Base-by-base conservation (phyloP, 768 basidiomycete species). In the Suillus weaverae region DNA sequence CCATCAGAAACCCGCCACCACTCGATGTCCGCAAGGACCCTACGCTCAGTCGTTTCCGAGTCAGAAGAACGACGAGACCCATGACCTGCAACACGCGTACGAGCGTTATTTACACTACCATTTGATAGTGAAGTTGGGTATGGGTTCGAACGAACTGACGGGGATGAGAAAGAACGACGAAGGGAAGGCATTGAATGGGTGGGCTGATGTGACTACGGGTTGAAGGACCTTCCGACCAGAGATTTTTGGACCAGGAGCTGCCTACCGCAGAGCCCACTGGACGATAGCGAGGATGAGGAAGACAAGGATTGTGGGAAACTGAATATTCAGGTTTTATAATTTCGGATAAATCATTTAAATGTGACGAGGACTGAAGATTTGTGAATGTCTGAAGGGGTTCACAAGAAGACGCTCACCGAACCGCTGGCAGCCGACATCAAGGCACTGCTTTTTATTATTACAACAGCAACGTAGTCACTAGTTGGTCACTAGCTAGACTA, bases 1-100 rank as follows among this genome's bases (percentile, higher is more conserved):
- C 89, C 88, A 66, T 88, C 90, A 67, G 84, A 79, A 69, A 93
- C 91, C 70, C 82, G 85, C 91, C 91, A 93, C 91, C 92, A 94
- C 75, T 92, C 91, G 72, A 94, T 89, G 80, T 94, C 92, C 39
- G 90, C 91, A 66, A 94, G 83, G 70, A 94, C 90, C 69, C 90
- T 84, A 73, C 92, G 84, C 68, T 76, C 80, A 69, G 74, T 76
- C 41, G 84, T 85, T 72, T 90, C 87, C 69, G 90, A 90, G 66
- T 85, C 89, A 26, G 87, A 86, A 14, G 89, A 84, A 65, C 91
- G 87, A 72, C 89, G 84, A 9, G 78, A 76, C 62, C 72, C 73
- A 39, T 72, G 75, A 57, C 67, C 69, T 38, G 66, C 66, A 64
- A 84, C 77, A 48, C 85, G 76, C 18, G 72, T 78, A 64, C 81